Conservation (phyloP, 2,329 filamentous ascomycete genomes). For the Talaromyces albobiverticillius region DNA sequence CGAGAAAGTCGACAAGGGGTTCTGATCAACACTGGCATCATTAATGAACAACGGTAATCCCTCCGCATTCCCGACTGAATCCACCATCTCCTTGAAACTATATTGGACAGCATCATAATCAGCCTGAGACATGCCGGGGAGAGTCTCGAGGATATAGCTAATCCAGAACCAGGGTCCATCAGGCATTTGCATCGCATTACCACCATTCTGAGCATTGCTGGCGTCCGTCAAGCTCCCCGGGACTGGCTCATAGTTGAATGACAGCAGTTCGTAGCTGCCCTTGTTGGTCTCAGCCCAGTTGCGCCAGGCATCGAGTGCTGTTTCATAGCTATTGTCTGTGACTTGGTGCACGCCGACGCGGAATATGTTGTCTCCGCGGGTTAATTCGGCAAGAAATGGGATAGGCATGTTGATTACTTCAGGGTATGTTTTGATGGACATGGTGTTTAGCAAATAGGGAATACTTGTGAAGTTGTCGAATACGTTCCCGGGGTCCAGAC, state of each 20-base stretch:
- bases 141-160: constrained; percentile 28
- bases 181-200: constrained; percentile 35
- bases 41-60: constrained; percentile 29
- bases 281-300: constrained; percentile 30
- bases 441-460: constrained; percentile 27
- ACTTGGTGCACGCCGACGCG: constrained; percentile 31
- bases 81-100: constrained; percentile 30
- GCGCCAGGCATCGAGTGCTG: constrained; percentile 25
- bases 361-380: constrained; percentile 32
- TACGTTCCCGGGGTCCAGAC: constrained; percentile 27
- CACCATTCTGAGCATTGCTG: constrained; percentile 27
- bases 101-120: constrained; percentile 27
- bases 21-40: constrained; percentile 32
- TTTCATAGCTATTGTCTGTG: constrained; percentile 21
- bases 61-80: constrained; percentile 24
- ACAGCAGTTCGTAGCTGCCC: constrained; percentile 26
- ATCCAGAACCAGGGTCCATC: constrained; percentile 33
- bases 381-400: constrained; percentile 26
- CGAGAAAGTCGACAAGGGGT: constrained; percentile 27
- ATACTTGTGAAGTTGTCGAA: constrained; percentile 34
- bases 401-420: constrained; percentile 34
- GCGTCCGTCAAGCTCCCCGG: constrained; percentile 30
- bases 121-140: constrained; percentile 21
- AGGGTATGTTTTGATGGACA: constrained; percentile 26
- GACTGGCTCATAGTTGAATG: constrained; percentile 29